Percentiles rank a stretch among this genome's conserved stretches.
These are phyloP conservation scores for Skeletonema potamos DNA, from an alignment of 108 stramenopile species.

Conservation along the genomic window DNA sequence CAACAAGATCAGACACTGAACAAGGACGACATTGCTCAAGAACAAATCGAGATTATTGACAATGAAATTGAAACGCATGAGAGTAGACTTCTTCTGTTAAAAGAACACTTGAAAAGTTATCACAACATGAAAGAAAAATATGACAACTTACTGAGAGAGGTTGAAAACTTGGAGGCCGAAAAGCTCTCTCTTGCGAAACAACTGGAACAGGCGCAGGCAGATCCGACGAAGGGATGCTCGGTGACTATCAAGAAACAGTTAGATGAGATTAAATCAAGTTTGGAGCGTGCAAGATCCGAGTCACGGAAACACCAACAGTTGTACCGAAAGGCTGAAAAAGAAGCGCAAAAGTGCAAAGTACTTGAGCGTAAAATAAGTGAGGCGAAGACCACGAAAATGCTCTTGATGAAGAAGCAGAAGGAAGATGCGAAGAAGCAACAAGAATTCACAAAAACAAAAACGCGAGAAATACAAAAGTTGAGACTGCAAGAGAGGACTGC, in stretches of 20 bases:
- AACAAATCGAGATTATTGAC: constrained; percentile 62
- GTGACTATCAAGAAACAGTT: constrained; percentile 72
- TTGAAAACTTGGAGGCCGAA: constrained; percentile 73
- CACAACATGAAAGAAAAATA: constrained; percentile 82
- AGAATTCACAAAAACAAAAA: constrained; percentile 72
- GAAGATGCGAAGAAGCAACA: constrained; percentile 63
- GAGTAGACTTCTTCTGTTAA: constrained; percentile 63
- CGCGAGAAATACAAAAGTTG: constrained; percentile 69
- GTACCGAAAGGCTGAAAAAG: constrained; percentile 70
- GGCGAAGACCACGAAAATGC: constrained; percentile 63
- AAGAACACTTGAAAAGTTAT: constrained; percentile 75
- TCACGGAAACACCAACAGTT: constrained; percentile 73
- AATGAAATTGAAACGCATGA: constrained; percentile 79
- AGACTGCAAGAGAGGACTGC: constrained; percentile 67
- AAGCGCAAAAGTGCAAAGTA: constrained; percentile 68
- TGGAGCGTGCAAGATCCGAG: constrained; percentile 67
- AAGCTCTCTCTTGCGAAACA: constrained; percentile 64
- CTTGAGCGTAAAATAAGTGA: constrained; percentile 80
- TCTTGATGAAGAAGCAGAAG: constrained; percentile 78
- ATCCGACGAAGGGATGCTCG: constrained; percentile 77
- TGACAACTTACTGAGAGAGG: constrained; percentile 72
- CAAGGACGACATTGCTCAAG: constrained; percentile 63
- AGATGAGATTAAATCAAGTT: constrained; percentile 68
- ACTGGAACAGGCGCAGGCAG: constrained; percentile 62
- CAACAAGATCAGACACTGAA: constrained; percentile 72